Percentiles rank a stretch among this genome's conserved stretches.
Conservation (phyloP, 495 filamentous ascomycete species). For the Aspergillus olivimuriae region DNA sequence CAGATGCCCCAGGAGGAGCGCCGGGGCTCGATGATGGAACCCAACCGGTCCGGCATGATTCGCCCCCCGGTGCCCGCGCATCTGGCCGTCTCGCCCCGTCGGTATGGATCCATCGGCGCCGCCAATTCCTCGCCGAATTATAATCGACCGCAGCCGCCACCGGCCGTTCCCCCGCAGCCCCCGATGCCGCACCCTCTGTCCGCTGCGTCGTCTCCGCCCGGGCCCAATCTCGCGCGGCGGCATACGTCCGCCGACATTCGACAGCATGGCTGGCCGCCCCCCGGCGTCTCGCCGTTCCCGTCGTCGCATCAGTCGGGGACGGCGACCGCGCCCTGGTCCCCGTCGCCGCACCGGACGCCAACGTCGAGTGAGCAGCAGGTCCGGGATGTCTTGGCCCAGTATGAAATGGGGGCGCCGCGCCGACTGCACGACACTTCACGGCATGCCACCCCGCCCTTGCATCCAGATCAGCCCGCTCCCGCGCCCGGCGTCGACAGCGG, state of each 20-base stretch:
- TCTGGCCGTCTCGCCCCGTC: constrained; percentile 69
- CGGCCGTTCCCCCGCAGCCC: constrained; percentile 58
- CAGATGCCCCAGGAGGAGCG: constrained; percentile 86
- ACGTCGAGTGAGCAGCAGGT: constrained; percentile 70
- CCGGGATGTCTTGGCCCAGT: constrained; percentile 73
- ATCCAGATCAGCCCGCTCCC: constrained; percentile 43
- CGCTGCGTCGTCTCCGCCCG: constrained; percentile 65
- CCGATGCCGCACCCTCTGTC: constrained; percentile 71
- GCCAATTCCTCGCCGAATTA: constrained; percentile 66
- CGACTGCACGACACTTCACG: constrained; percentile 52
- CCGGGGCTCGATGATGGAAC: constrained; percentile 47
- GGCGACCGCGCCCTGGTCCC: constrained; percentile 73
- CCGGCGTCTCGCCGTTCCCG: constrained; percentile 60
- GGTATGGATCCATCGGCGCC: constrained; percentile 78
- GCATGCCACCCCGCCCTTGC: constrained; percentile 64
- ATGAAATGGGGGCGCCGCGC: constrained; percentile 64
- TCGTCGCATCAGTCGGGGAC: constrained; percentile 19
- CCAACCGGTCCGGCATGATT: constrained; percentile 26
- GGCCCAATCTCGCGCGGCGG: constrained; percentile 65
- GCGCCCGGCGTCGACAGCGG: constrained; percentile 47
- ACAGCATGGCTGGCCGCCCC: constrained; percentile 74
- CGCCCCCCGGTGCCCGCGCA: constrained; percentile 75
- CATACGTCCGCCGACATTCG: constrained; percentile 97
- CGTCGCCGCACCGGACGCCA: constrained; percentile 67
- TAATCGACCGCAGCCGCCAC: constrained; percentile 58